Evolutionary conservation across 371 early-diverging fungal genomes (phyloP), one percentile per base, ranked within the genome.

Genomic region (Chytridiales sp.): DNA sequence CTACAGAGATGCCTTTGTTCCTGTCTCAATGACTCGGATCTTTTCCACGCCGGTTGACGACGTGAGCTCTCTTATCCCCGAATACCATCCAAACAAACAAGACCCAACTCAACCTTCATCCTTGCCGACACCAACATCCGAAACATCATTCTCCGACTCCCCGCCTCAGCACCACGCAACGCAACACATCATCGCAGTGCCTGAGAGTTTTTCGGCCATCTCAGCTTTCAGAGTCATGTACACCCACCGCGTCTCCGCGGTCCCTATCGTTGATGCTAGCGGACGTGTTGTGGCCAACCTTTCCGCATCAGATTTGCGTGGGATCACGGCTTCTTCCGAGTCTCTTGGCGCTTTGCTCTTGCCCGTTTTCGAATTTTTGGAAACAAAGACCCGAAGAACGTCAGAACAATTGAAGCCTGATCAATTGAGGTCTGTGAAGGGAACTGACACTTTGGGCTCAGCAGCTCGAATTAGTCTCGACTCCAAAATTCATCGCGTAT

Each of bases 241-340:
- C 58, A n/a, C 59, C 26, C 47, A 70, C 62, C 34, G 64, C 13
- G 71, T 74, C 9, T 24, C 62, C 31, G 76, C 76, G 4, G 71
- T 75, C 6, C 68, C 76, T 6, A 64, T 78, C 47, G 64, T 74
- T 15, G 64, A 59, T 21, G 50, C 31, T 38, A 42, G 57, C 22
- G 26, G 53, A 15, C 66, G 73, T 17, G 21, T 78, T 8, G 69
- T 68, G 4, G 79, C 79, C 38, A 73, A 69, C 56, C 53, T 78
- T 11, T 69, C 70, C 5, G 76, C 73, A 19, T 67, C 69, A 6
- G 79, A 78, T 56, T 62, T 78, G 19, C 62, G 76, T 26, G 73
- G 76, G n/a, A 43, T 78, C 24, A 72, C 64, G 32, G 48, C 61
- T 13, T 58, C 57, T 22, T 22, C 38, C 34, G 61, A 53, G 29